Evolutionary conservation across 148 eudicot species (phyloP), one percentile per base, ranked within the genome.

Genomic region (Silene uniflora): DNA sequence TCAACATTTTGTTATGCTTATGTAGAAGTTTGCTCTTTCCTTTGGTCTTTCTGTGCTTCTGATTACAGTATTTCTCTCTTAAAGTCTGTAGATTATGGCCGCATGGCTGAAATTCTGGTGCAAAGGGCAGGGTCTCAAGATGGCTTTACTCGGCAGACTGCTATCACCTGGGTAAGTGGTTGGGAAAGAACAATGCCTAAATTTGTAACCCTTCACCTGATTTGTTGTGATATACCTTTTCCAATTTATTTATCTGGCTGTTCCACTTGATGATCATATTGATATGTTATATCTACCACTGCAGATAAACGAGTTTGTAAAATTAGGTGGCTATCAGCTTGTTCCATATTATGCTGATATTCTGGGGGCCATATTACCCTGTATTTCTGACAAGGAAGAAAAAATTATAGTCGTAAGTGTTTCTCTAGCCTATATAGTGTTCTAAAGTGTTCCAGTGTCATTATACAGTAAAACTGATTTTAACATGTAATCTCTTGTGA

Each of bases 11-110:
- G 27, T 72, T 46, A 49, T 71, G 69, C 23, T 58, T 67, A 9
- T 61, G 32, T 11, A 58, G 24, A 8, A 56, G 0, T 78, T 64
- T 55, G 22, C 39, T 14, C 27, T 59, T 52, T 25, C 69, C 67
- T 55, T 23, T 35, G 12, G 24, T 67, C n/a, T 73, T 66, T 76
- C 42, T 55, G 46, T 62, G n/a, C 79, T 62, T 84, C 79, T 85
- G 83, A 83, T 82, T 77, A 54, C 55, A 79, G 70, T 70, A 60
- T 75, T 85, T 65, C 68, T 78, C 81, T 85, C 60, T 85, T 79
- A 80, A 87, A 95, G 99, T 95, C 97, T 85, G 99, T 95, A 89
- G 99, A 95, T 85, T 95, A 92, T 86, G 99, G 99, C 81, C 97
- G 99, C 84, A 92, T 95, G 97, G 97, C 97, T 79, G 94, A 95